Conservation (phyloP, 805 yeast genomes). For the Metschnikowia gruessii region DNA sequence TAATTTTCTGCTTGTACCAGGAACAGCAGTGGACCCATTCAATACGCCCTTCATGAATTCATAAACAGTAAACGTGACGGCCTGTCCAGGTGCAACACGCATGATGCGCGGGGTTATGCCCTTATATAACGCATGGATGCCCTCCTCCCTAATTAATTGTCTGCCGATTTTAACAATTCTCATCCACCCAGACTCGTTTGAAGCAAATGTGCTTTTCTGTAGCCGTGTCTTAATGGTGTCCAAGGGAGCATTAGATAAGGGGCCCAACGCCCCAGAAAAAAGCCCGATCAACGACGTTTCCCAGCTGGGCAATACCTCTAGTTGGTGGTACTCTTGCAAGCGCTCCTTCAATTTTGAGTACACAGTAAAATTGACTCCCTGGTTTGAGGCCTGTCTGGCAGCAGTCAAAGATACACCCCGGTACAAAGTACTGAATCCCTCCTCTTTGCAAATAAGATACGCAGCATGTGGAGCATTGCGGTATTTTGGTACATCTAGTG, state of each 20-base stretch:
- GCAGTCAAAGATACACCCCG: constrained; percentile 96
- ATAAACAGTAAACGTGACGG: constrained; percentile 95
- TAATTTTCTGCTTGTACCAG: constrained; percentile 22
- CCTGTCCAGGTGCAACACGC: constrained; percentile 99
- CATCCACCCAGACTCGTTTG: constrained; percentile 66
- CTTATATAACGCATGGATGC: constrained; percentile 69
- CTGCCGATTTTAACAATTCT: constrained; percentile 79
- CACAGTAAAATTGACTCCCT: constrained; percentile 96
- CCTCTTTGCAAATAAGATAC: constrained; percentile 79
- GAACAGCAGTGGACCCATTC: constrained; percentile 28
- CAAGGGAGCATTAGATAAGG: constrained; percentile 94
- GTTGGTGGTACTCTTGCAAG: constrained; percentile 59
- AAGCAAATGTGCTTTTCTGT: constrained; percentile 78
- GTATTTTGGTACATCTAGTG: constrained; percentile 77
- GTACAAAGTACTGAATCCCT: constrained; percentile 84
- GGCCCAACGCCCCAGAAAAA: constrained; percentile 95
- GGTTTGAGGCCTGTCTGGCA: constrained; percentile 96
- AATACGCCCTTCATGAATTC: constrained; percentile 76
- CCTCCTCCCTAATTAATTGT: constrained; percentile 85
- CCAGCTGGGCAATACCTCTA: constrained; percentile 77
- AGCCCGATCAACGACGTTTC: constrained; percentile 91
- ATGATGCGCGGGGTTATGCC: constrained; percentile 98
- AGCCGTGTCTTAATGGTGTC: constrained; percentile 96
- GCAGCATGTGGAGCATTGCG: constrained; percentile 91
- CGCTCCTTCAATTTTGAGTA: constrained; percentile 79